Evolutionary conservation across 2,329 filamentous ascomycete species (phyloP).

Genomic region (Monosporascus sp.): DNA sequence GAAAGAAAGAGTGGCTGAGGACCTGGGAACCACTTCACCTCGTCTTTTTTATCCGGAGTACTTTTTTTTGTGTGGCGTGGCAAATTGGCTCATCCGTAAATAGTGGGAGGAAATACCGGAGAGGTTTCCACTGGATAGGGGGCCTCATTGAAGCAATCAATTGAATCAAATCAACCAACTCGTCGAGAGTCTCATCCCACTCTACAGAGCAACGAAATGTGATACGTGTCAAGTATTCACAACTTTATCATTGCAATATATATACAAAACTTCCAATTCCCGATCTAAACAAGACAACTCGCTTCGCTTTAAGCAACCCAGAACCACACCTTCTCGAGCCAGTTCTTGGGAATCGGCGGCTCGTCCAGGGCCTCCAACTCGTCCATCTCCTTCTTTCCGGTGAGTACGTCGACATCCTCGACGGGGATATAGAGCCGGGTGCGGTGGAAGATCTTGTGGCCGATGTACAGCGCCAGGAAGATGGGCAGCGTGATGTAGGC

Average conservation of each 20-base stretch:
- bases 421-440: constrained; percentile 38
- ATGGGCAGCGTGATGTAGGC: constrained; percentile 59
- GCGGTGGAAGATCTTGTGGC: constrained; percentile 50
- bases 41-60: no score
- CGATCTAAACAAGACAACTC: neutral
- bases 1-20: neutral
- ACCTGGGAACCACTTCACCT: neutral
- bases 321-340: constrained; percentile 48
- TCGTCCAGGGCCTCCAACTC: constrained; percentile 46
- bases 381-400: constrained; percentile 59
- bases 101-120: no score
- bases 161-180: no score
- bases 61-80: no score
- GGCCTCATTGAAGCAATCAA: no score
- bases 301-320: constrained; percentile 41
- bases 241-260: neutral
- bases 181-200: no score
- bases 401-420: constrained; percentile 49
- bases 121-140: no score
- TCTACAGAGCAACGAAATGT: no score
- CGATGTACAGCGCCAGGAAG: constrained; percentile 56
- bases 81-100: no score
- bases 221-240: no score
- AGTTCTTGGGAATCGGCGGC: constrained; percentile 44
- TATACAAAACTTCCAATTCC: neutral